Base-by-base conservation (phyloP, 1,139 yeast species). In the Magnusiomyces sp. region DNA sequence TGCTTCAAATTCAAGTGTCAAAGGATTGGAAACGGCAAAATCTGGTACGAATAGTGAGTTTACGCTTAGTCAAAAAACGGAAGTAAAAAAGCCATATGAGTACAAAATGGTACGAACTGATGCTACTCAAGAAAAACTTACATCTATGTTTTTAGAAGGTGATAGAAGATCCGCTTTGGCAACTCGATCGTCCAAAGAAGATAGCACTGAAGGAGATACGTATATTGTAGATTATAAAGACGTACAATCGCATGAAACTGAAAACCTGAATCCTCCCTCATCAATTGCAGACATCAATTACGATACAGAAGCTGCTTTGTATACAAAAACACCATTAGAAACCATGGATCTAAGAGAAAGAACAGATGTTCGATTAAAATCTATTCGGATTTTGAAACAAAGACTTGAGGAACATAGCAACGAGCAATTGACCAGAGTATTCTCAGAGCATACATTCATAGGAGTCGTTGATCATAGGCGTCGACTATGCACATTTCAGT, bases 401-500 rank as follows among this genome's bases (percentile, higher is more conserved):
- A 76, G 74, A 11, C 75, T 85, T 1, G 77, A 78, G 43, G 59
- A 59, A 0, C 56, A 65, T 0, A 70, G 77, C 0, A 77, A 83
- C 61, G 66, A 70, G 32, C 74, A 75, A 4, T 65, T 92, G 31
- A 83, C 95, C 0, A 76, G 78, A 42, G 68, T 87, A 0, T 79
- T 92, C 63, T 76, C 82, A 17, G 79, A 84, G 52, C 78, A 85
- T 48, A 79, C 83, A 0, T 88, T 76, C 61, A 82, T 92, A 9
- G 98, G 99, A 0, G 69, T 92, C 4, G 92, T 87, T 1, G 97
- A 90, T 63, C 77, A 76, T 27, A 62, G 66, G 3, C 75, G 79
- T 55, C 71, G 97, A 39, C 68, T 92, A 16, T 81, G 85, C 14
- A 85, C 96, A 23, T 73, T 92, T 48, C 99, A 94, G 62, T 77